Conservation (phyloP, 179 eudicot genomes). For the Beta lomatogona region DNA sequence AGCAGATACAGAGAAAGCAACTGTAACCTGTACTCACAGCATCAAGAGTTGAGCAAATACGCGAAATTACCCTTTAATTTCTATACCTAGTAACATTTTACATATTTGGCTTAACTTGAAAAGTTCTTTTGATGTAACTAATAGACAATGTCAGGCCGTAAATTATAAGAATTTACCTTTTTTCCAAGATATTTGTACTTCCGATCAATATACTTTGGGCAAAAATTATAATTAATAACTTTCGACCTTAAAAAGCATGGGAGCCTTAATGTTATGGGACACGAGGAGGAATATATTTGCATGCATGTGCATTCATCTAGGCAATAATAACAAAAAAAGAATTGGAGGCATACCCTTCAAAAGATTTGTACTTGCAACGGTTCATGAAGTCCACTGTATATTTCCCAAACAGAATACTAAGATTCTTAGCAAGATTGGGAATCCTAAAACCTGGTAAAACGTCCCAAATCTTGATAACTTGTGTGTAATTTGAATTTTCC, state of each 20-base stretch:
- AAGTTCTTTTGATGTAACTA: no score
- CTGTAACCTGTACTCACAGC: no score
- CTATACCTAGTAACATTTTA: no score
- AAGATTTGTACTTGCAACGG: slow-evolving; percentile 37
- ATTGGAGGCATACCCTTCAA: slow-evolving; percentile 42
- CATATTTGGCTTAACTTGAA: no score
- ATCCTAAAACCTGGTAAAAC: slow-evolving; percentile 31
- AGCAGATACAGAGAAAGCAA: no score
- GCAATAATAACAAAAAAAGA: not conserved
- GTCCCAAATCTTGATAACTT: slow-evolving; percentile 54
- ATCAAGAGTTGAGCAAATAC: no score
- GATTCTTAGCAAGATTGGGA: slow-evolving; percentile 29
- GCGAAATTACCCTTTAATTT: no score
- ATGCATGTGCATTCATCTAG: not conserved
- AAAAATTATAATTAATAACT: no score
- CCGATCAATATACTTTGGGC: no score
- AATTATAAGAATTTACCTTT: not conserved
- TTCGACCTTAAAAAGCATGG: no score
- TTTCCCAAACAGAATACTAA: slow-evolving; percentile 31
- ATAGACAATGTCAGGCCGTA: no score
- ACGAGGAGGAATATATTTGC: not conserved
- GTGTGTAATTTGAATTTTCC: slow-evolving; percentile 30
- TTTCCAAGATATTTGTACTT: no score
- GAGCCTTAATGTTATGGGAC: not conserved
- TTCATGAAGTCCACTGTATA: slow-evolving; percentile 33